phyloP scores from a whole-genome alignment of 2,329 filamentous ascomycete species.

The Calonectria henricotiae region DNA sequence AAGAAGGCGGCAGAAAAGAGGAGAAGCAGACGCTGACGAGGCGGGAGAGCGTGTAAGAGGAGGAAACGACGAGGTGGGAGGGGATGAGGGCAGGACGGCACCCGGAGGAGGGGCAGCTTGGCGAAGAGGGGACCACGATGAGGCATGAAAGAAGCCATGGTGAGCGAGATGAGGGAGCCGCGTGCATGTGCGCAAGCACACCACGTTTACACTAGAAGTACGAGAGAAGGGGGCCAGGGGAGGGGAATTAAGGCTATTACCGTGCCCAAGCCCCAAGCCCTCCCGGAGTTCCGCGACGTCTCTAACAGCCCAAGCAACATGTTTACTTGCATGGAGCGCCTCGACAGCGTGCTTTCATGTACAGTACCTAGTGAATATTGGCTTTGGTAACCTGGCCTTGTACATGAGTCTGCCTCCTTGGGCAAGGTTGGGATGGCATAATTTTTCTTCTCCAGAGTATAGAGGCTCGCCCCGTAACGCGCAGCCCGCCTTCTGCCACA shows the following conservation, averaged over 20 bases:
- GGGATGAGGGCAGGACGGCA: neutral
- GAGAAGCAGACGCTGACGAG: constrained; percentile 16
- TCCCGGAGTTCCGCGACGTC: constrained; percentile 20
- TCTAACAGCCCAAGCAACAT: constrained; percentile 13
- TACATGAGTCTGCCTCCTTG: neutral
- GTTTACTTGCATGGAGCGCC: constrained; percentile 18
- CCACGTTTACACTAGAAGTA: constrained; percentile 5
- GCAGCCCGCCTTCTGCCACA: neutral
- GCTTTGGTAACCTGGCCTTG: neutral
- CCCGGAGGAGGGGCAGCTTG: constrained; percentile 3
- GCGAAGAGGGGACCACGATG: constrained; percentile 22
- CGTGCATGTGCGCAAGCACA: constrained; percentile 9
- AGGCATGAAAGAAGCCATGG: constrained; percentile 26
- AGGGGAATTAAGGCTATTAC: constrained; percentile 46
- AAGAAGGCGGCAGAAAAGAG: constrained; percentile 24
- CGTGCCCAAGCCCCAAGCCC: constrained; percentile 32
- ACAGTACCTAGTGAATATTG: constrained; percentile 1
- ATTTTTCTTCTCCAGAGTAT: neutral
- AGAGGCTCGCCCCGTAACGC: constrained; percentile 17
- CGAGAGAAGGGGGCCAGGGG: constrained; percentile 33
- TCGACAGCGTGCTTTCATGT: constrained; percentile 21
- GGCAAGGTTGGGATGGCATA: neutral
- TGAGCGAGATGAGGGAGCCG: constrained; percentile 18
- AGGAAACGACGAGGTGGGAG: neutral
- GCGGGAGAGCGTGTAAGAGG: neutral